Percentiles rank a stretch among this genome's conserved stretches.
These are phyloP conservation scores for Abelmoschus esculentus DNA, from an alignment of 345 rosid genomes.

Conservation along the genomic window DNA sequence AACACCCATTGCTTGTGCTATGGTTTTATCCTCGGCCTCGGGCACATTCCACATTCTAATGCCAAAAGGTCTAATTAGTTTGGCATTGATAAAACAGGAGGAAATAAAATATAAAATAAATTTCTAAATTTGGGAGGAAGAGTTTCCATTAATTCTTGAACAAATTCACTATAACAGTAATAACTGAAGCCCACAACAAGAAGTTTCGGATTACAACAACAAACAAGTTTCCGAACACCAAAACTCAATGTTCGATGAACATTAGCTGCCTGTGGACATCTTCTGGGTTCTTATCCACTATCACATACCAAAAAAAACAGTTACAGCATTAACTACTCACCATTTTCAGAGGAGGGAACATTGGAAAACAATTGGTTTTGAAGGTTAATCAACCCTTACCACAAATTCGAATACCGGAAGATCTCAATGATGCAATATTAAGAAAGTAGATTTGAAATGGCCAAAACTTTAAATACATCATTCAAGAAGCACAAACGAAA, in stretches of 20 bases:
- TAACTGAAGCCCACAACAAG: neutral
- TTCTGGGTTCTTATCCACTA: neutral
- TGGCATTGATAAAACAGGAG: neutral
- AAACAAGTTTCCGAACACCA: neutral
- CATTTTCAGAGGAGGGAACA: neutral
- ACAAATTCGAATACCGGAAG: neutral
- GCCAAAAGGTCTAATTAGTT: neutral
- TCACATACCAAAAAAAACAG: neutral
- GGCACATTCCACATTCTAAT: slow-evolving; percentile 82
- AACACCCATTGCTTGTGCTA: slow-evolving; percentile 27
- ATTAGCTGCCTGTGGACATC: neutral
- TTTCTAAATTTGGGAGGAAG: neutral
- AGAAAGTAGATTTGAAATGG: neutral
- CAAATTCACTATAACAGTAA: neutral
- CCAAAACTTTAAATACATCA: neutral
- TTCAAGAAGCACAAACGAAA: neutral
- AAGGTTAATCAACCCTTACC: neutral
- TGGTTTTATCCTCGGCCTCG: slow-evolving; percentile 59
- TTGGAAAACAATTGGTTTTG: no score
- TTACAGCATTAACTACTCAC: neutral
- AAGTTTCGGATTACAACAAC: neutral
- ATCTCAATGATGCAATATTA: neutral
- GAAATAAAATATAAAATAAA: neutral
- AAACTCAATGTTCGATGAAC: neutral
- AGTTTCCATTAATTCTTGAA: slow-evolving; percentile 1